Evolutionary conservation across 805 yeast species (phyloP).

Genomic region (Ogataea thermomethanolica): DNA sequence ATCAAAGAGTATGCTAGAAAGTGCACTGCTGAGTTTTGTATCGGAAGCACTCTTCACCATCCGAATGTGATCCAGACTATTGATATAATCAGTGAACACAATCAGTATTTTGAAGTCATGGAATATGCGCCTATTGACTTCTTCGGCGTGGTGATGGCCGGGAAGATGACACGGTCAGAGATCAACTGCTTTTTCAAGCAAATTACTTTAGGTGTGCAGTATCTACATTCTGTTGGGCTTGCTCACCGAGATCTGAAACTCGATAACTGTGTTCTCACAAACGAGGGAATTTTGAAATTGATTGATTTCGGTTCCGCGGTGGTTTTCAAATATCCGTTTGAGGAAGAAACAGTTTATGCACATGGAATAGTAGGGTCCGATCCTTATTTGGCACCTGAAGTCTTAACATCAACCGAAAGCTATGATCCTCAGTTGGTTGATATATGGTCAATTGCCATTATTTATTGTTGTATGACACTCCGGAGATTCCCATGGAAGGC

Average conservation of each 20-base stretch:
- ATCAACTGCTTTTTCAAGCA: conserved; percentile 80
- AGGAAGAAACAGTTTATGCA: conserved; percentile 52
- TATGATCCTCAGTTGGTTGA: conserved; percentile 80
- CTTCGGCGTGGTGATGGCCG: conserved; percentile 85
- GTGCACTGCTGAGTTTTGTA: conserved; percentile 86
- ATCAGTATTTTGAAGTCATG: conserved; percentile 77
- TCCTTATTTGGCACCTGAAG: conserved; percentile 86
- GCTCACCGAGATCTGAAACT: conserved; percentile 82
- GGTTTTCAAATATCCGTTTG: conserved; percentile 75
- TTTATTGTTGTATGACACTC: conserved; percentile 82
- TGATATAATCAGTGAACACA: conserved; percentile 67
- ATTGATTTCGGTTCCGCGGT: conserved; percentile 86
- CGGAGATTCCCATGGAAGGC: conserved; percentile 88
- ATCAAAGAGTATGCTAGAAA: conserved; percentile 78
- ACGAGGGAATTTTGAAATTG: conserved; percentile 68
- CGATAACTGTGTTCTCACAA: conserved; percentile 78
- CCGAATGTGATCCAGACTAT: conserved; percentile 77
- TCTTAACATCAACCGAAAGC: conserved; percentile 45
- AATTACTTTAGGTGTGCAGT: conserved; percentile 65
- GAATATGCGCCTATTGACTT: conserved; percentile 83
- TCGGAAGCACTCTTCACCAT: conserved; percentile 78
- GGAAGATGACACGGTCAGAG: conserved; percentile 75
- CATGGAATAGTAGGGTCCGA: conserved; percentile 84
- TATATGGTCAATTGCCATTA: conserved; percentile 81
- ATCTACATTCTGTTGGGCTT: conserved; percentile 72